Evolutionary conservation across 208 protist genomes (phyloP).

Genomic region (Zelonia costaricensis): DNA sequence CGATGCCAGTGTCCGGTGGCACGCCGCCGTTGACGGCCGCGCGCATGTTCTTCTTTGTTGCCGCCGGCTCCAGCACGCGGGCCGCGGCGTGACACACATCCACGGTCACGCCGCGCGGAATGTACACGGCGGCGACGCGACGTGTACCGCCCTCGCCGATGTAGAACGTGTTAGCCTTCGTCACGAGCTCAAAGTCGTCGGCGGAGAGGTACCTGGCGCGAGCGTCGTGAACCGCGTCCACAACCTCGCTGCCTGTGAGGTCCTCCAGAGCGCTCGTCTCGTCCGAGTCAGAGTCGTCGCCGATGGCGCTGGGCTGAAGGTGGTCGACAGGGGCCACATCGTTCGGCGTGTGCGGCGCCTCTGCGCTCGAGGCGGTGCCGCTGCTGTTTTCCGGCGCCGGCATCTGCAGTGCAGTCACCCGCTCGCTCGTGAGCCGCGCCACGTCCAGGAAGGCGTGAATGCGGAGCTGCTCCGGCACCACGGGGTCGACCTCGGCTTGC

Average conservation of each 20-base stretch:
- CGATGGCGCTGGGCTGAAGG: slow-evolving; percentile 17
- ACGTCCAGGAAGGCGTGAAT: slow-evolving; percentile 16
- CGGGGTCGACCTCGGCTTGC: not conserved
- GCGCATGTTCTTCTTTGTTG: slow-evolving; percentile 77
- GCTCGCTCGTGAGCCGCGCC: slow-evolving; percentile 5
- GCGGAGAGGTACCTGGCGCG: slow-evolving; percentile 56
- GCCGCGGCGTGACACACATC: slow-evolving; percentile 56
- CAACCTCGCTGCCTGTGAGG: slow-evolving; percentile 64
- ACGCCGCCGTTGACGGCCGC: slow-evolving; percentile 74
- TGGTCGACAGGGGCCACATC: not conserved
- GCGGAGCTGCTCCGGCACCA: slow-evolving; percentile 11
- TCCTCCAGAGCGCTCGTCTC: slow-evolving; percentile 25
- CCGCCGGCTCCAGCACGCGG: slow-evolving; percentile 54
- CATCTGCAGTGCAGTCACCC: not conserved
- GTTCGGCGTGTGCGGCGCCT: not conserved
- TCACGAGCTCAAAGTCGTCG: slow-evolving; percentile 69
- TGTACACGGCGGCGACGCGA: slow-evolving; percentile 70
- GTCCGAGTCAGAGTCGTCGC: slow-evolving; percentile 8
- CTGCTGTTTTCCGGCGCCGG: not conserved
- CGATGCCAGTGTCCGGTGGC: slow-evolving; percentile 88
- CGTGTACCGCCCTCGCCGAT: slow-evolving; percentile 45
- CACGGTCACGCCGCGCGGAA: slow-evolving; percentile 47
- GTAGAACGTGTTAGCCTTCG: slow-evolving; percentile 48
- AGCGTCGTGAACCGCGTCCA: slow-evolving; percentile 44
- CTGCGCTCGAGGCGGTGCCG: not conserved